Base-by-base conservation (phyloP, 352 stramenopile genomes). In the Thraustochytrium sp. region DNA sequence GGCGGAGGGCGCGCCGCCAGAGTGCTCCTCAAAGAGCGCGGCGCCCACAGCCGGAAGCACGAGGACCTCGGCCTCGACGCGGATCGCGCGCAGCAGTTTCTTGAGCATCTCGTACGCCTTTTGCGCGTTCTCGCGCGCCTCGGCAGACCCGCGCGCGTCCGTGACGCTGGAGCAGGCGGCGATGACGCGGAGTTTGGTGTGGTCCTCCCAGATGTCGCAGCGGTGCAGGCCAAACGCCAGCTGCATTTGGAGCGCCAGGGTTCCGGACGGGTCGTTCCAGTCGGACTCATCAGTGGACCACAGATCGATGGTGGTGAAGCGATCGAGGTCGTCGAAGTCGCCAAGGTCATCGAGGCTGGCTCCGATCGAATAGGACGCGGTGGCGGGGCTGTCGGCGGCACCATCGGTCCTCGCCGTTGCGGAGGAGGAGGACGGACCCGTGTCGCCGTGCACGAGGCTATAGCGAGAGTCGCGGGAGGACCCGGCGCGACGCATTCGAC, bases 291-390 rank as follows among this genome's bases (percentile, higher is more conserved):
- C 40, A 9, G 88, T 88, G 31, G 91, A 87, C 89, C 89, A 92
- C 18, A 92, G 87, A 49, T 92, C 89, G 53, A 93, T 89, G 2
- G 88, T 90, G 64, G 88, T 84, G 29, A 63, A 23, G 23, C n/a
- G n/a, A 44, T 75, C 51, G 38, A 31, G 59, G 8, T 83, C 73
- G 16, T 54, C 49, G n/a, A n/a, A n/a, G 18, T 65, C 55, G 23
- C 18, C 8, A 63, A 23, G 5, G n/a, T 63, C 8, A n/a, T 59
- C 51, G 4, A 16, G 11, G 51, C 5, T 26, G 16, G n/a, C 51
- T 16, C 26, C 51, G n/a, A n/a, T n/a, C n/a, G n/a, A n/a, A n/a
- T n/a, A n/a, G n/a, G n/a, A n/a, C n/a, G n/a, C n/a, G n/a, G n/a
- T n/a, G n/a, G n/a, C n/a, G n/a, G n/a, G n/a, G n/a, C n/a, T n/a